Base-by-base conservation (phyloP, 345 rosid genomes). In the Diplotaxis tenuifolia region DNA sequence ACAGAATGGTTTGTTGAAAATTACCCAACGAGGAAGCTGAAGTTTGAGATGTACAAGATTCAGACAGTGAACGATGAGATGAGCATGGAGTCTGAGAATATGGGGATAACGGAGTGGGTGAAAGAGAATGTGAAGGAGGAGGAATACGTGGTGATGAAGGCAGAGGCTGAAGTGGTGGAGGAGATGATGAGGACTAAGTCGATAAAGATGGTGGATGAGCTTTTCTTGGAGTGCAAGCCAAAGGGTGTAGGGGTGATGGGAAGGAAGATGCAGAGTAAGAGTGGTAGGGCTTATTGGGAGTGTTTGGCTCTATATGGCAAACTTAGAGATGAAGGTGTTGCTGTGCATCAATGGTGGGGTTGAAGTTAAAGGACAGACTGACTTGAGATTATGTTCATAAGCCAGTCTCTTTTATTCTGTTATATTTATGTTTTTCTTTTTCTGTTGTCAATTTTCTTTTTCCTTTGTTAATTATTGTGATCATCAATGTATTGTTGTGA, bases 281-380 rank as follows among this genome's bases (percentile, higher is more conserved):
- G 81, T 66, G 76, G 79, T 69, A 86, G 89, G 79, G 88, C 88
- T 75, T 89, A 92, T 9, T 89, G 94, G 94, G 86, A 89, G 55
- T 92, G 96, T 50, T 80, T 92, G 84, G 92, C 98, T 68, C 58
- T 89, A 77, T 89, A 87, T 47, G 94, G 91, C 14, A 86, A 83
- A 80, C 80, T 85, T n/a, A 86, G 88, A 73, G 95, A 89, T 68
- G 91, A 86, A 74, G 91, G 93, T 59, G 78, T 89, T 75, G 97
- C 90, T 3, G 90, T 87, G 69, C 96, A 89, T 76, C 96, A 88
- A 80, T 88, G 93, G 93, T 86, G 91, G 96, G 88, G 89, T 83
- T 88, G 72, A 27, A 32, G 63, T 56, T 64, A 23, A 45, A 74
- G 45, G 59, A 40, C 70, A 62, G 62, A 68, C 62, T 62, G 65